Conservation (phyloP, 306 rosid species). For the Vigna reflexopilosa region DNA sequence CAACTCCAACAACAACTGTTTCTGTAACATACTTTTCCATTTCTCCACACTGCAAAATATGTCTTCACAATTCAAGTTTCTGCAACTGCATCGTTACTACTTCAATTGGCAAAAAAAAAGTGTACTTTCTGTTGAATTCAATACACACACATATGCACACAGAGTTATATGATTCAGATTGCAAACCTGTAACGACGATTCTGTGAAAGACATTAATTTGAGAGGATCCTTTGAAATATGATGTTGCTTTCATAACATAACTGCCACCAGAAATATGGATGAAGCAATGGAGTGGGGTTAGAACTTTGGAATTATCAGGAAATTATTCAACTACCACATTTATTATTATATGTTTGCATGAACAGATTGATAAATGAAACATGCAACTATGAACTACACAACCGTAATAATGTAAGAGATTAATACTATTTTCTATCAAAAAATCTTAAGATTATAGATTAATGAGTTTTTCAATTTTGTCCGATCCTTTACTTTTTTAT, state of each 20-base stretch:
- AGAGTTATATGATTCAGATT: not conserved
- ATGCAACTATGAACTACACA: no score
- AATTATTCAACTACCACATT: constrained; percentile 37
- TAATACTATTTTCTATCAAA: no score
- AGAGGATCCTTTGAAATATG: not conserved
- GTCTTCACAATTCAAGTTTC: constrained; percentile 25
- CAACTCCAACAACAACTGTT: constrained; percentile 58
- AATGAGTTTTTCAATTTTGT: no score
- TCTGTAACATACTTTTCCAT: constrained; percentile 59
- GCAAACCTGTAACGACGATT: not conserved
- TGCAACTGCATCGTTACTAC: not conserved
- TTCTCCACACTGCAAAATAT: constrained; percentile 34
- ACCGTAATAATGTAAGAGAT: no score
- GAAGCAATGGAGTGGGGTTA: not conserved
- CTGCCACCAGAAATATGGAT: constrained; percentile 18
- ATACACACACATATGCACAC: not conserved
- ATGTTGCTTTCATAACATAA: constrained; percentile 23
- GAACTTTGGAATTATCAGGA: constrained; percentile 1
- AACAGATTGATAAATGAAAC: not conserved
- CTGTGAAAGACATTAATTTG: not conserved
- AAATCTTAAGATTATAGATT: no score
- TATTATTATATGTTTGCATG: constrained; percentile 24
- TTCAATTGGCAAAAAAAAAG: not conserved
- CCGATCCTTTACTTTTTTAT: no score
- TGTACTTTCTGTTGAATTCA: not conserved